phyloP scores from a whole-genome alignment of 2,329 filamentous ascomycete species.

The Beauveria sp. region DNA sequence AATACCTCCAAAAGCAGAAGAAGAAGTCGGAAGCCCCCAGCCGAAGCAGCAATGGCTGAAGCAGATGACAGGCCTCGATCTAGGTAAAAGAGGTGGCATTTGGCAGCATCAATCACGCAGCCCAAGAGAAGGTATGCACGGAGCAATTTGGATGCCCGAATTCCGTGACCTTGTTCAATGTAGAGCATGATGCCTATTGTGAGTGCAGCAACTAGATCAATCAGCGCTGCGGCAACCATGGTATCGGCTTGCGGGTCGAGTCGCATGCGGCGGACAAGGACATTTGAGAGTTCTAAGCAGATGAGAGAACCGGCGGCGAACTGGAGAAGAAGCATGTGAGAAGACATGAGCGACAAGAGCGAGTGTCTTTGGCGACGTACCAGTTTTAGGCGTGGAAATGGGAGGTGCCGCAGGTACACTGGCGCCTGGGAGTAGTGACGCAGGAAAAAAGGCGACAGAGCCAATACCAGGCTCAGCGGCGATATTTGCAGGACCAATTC shows the following conservation, averaged over 20 bases:
- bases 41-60: neutral
- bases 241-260: neutral
- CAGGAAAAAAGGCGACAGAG: slow-evolving; percentile 5
- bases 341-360: neutral
- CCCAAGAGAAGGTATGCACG: neutral
- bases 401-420: neutral
- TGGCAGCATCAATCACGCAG: slow-evolving; percentile 4
- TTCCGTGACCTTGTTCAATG: slow-evolving; percentile 1
- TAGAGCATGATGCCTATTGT: slow-evolving; percentile 6
- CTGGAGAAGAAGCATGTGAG: neutral
- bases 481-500: slow-evolving; percentile 1
- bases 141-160: neutral
- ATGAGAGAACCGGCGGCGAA: neutral
- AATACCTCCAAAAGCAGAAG: neutral
- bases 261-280: slow-evolving; percentile 5
- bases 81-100: neutral
- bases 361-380: neutral
- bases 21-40: neutral
- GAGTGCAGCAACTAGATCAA: slow-evolving; percentile 1
- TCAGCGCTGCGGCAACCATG: slow-evolving; percentile 6
- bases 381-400: neutral
- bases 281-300: neutral
- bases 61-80: neutral
- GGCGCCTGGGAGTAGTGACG: slow-evolving; percentile 4
- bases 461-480: neutral